A percentile compares a stretch with the other conserved stretches of the same genome.
phyloP scores from a whole-genome alignment of 1,139 yeast species.

The Lodderomyces margitis region DNA sequence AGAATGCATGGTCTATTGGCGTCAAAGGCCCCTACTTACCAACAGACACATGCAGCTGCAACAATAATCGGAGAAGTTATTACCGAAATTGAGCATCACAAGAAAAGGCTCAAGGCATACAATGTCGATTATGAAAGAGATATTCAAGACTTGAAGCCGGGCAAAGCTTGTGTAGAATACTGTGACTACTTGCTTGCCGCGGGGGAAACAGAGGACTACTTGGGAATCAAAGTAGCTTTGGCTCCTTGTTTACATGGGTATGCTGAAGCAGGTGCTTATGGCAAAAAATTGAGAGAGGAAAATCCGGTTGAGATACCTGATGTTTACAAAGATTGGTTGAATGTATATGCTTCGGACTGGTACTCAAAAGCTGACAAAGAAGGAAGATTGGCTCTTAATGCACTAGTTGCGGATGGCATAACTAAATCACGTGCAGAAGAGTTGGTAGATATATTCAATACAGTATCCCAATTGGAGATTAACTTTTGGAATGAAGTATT shows the following conservation, averaged over 20 bases:
- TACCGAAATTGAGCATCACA: conserved; percentile 57
- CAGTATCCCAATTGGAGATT: conserved; percentile 58
- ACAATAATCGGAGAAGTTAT: conserved; percentile 51
- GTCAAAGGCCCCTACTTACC: conserved; percentile 56
- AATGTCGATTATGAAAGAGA: conserved; percentile 47
- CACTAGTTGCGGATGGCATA: conserved; percentile 28
- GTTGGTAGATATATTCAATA: conserved; percentile 56
- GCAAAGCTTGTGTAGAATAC: conserved; percentile 57
- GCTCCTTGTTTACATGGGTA: conserved; percentile 82
- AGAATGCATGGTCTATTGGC: conserved; percentile 67
- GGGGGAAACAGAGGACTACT: conserved; percentile 55
- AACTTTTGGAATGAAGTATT: conserved; percentile 61
- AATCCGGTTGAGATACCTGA: not conserved
- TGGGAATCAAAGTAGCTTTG: conserved; percentile 64
- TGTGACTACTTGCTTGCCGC: conserved; percentile 57
- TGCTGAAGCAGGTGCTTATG: conserved; percentile 47
- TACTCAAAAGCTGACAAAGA: conserved; percentile 49
- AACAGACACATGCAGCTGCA: conserved; percentile 52
- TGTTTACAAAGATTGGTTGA: conserved; percentile 56
- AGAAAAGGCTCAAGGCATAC: conserved; percentile 47
- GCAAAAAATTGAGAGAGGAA: conserved; percentile 16
- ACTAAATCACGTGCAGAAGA: conserved; percentile 44
- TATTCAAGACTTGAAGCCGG: conserved; percentile 47
- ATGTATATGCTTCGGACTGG: conserved; percentile 58
- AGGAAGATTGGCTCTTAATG: conserved; percentile 51